Evolutionary conservation across 768 basidiomycete genomes (phyloP).

Genomic region (Butyriboletus loyo): DNA sequence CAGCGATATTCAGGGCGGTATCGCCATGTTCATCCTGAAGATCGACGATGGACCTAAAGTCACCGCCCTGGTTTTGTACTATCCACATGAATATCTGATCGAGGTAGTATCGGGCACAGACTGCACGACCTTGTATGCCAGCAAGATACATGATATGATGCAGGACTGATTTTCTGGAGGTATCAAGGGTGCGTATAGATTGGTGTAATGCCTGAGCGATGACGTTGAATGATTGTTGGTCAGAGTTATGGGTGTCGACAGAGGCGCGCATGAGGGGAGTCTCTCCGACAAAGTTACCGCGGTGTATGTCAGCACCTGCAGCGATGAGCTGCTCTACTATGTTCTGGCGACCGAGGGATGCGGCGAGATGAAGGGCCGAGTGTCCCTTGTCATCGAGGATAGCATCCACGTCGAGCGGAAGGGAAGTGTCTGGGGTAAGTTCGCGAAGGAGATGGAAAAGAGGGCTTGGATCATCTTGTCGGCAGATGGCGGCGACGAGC

Average conservation of each 20-base stretch:
- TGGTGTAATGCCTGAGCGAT: constrained; percentile 63
- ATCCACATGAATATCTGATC: constrained; percentile 87
- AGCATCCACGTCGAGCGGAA: constrained; percentile 62
- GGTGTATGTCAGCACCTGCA: constrained; percentile 81
- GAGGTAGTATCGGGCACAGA: constrained; percentile 85
- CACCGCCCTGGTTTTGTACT: constrained; percentile 69
- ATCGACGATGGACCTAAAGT: constrained; percentile 80
- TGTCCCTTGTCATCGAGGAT: constrained; percentile 94
- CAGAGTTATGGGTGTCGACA: constrained; percentile 82
- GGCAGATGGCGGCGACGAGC: constrained; percentile 63
- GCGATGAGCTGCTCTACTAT: constrained; percentile 68
- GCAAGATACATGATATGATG: constrained; percentile 92
- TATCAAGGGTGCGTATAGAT: constrained; percentile 87
- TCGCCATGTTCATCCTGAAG: constrained; percentile 94
- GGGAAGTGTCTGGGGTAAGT: constrained; percentile 43
- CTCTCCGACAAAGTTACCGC: constrained; percentile 92
- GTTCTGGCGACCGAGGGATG: constrained; percentile 72
- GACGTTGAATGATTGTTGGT: constrained; percentile 67
- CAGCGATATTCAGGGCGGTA: constrained; percentile 93
- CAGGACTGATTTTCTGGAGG: constrained; percentile 77
- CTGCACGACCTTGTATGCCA: constrained; percentile 84
- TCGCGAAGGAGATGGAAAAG: constrained; percentile 67
- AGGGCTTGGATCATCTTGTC: constrained; percentile 61
- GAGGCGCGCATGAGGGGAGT: constrained; percentile 92
- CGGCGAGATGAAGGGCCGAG: constrained; percentile 90